Conservation (phyloP, 139 green algal species). For the Chlorella sp. region DNA sequence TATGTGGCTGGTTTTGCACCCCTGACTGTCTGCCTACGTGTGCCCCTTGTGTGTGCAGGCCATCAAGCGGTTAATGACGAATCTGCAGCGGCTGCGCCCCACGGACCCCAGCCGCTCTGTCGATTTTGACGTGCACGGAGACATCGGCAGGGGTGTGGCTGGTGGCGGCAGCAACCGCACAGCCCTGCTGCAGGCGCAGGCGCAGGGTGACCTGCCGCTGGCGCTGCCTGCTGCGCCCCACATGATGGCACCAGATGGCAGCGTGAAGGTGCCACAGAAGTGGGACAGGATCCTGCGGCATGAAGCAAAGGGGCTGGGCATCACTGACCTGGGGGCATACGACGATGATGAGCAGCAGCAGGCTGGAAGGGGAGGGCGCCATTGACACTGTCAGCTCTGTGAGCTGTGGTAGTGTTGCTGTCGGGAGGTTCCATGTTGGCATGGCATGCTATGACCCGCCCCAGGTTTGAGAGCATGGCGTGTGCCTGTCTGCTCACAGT, state of each 20-base stretch:
- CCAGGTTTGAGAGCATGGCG: no score
- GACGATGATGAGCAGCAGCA: no score
- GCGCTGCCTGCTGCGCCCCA: constrained; percentile 53
- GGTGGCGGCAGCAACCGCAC: constrained; percentile 54
- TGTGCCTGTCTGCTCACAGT: no score
- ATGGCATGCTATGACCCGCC: no score
- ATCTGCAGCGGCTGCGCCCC: constrained; percentile 73
- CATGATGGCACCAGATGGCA: constrained; percentile 48
- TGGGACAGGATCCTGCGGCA: constrained; percentile 28
- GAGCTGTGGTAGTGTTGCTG: no score
- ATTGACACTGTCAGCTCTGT: no score
- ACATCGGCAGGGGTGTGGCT: constrained; percentile 42
- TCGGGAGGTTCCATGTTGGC: no score
- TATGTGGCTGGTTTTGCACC: not conserved
- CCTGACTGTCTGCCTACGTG: not conserved
- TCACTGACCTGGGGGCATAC: no score
- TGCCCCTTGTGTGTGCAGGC: constrained; percentile 29
- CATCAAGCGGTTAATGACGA: constrained; percentile 87
- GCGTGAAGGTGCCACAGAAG: constrained; percentile 36
- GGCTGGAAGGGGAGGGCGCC: no score
- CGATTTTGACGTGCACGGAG: constrained; percentile 65
- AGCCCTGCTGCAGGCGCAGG: constrained; percentile 60
- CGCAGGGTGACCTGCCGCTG: constrained; percentile 39
- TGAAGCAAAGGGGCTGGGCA: no score
- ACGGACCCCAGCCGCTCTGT: constrained; percentile 78